Conservation (phyloP, 345 rosid species). For the Brassica juncea region DNA sequence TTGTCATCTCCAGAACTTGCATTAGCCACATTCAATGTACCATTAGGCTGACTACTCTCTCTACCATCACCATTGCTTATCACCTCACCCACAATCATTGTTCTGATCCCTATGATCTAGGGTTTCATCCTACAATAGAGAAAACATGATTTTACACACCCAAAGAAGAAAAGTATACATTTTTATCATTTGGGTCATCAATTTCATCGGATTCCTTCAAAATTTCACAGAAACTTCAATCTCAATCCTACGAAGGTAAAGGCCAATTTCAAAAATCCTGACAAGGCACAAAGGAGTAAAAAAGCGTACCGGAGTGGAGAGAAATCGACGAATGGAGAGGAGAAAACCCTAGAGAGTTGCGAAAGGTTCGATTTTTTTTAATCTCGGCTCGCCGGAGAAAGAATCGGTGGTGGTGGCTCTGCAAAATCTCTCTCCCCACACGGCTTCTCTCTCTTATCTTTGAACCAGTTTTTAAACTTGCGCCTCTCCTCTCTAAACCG, state of each 20-base stretch:
- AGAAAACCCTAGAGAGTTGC: neutral
- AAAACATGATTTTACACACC: neutral
- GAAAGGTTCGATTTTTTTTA: neutral
- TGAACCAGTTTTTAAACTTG: neutral
- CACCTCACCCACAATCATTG: constrained; percentile 57
- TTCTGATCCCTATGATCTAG: neutral
- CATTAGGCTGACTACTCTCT: constrained; percentile 33
- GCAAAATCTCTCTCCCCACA: neutral
- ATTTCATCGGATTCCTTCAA: neutral
- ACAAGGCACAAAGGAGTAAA: neutral
- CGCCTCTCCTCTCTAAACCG: neutral
- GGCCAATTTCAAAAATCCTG: neutral
- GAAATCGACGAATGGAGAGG: neutral
- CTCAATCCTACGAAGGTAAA: neutral
- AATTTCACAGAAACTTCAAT: neutral
- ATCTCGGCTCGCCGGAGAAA: neutral
- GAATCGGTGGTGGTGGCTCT: neutral
- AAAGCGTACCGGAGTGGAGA: neutral
- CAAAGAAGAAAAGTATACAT: neutral
- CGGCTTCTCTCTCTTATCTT: neutral
- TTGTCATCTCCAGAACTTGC: constrained; percentile 46
- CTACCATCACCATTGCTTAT: constrained; percentile 44
- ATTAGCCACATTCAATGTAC: constrained; percentile 37
- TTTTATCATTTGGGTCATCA: neutral
- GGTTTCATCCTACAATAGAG: neutral